Evolutionary conservation across 2,329 filamentous ascomycete species (phyloP).

Genomic region (Tricladium varicosporioides): DNA sequence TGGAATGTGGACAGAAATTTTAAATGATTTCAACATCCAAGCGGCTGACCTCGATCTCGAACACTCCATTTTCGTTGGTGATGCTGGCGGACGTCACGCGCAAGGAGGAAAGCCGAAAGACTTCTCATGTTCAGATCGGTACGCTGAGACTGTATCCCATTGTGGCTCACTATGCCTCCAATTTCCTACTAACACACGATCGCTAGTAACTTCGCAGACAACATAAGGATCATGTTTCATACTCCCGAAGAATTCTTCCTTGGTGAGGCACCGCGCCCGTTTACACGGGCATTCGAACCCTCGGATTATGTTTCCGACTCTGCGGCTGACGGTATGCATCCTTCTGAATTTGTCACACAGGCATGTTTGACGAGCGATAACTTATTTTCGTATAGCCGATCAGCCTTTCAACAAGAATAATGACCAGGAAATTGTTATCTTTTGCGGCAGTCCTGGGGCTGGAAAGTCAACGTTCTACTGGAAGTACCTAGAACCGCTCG

Average conservation of each 20-base stretch:
- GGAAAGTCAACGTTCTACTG: slow-evolving; percentile 93
- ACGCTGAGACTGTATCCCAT: slow-evolving; percentile 1
- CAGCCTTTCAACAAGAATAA: slow-evolving; percentile 52
- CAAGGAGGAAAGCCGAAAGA: slow-evolving; percentile 49
- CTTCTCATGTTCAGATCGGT: slow-evolving; percentile 62
- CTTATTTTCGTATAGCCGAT: slow-evolving; percentile 11
- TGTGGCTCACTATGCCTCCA: neutral
- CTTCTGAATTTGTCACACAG: slow-evolving; percentile 11
- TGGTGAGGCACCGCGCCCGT: slow-evolving; percentile 61
- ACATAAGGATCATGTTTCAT: slow-evolving; percentile 74
- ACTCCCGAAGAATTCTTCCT: slow-evolving; percentile 95
- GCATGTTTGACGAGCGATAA: slow-evolving; percentile 7
- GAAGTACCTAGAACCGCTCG: slow-evolving; percentile 71
- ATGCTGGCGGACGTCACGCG: slow-evolving; percentile 67
- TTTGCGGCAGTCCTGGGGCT: slow-evolving; percentile 84
- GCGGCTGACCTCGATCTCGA: slow-evolving; percentile 61
- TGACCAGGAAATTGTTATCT: slow-evolving; percentile 72
- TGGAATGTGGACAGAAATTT: slow-evolving; percentile 81
- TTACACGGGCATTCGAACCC: slow-evolving; percentile 71
- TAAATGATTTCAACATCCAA: slow-evolving; percentile 48
- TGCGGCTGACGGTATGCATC: slow-evolving; percentile 20
- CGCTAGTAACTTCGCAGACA: slow-evolving; percentile 75
- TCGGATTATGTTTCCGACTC: slow-evolving; percentile 46
- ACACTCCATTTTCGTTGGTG: slow-evolving; percentile 82
- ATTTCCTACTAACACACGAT: slow-evolving; percentile 15